Base-by-base conservation (phyloP, 345 rosid genomes). In the Jatropha curcas region DNA sequence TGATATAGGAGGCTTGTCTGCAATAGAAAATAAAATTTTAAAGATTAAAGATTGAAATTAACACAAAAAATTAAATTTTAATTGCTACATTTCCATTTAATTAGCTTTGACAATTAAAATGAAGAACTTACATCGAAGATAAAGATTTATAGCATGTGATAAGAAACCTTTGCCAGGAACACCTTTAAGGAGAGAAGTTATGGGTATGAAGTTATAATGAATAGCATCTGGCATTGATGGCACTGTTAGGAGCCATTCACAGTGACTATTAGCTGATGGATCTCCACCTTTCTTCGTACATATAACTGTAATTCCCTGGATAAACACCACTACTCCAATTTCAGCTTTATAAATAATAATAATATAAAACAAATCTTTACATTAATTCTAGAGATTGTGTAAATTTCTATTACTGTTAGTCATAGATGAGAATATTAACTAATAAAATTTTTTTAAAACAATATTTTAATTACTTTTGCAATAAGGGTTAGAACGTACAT, bases 121-220 rank as follows among this genome's bases (percentile, higher is more conserved):
- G 3, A n/a, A 13, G 30, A 24, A 75, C 88, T 82, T 79, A 95
- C 99, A 95, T 77, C 98, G 81, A 56, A 95, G 90, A 75, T 95
- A 95, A 68, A 95, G 92, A 81, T 94, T 90, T 84, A 92, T 91
- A 73, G 99, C 99, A 73, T 95, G 99, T 25, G 98, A 88, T 35
- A 95, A 64, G 82, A 95, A 88, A 50, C 97, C 98, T 67, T 74
- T 86, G 56, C 99, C 99, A 60, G 93, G 89, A 64, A 85, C 86
- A 33, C 85, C 88, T 45, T 83, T 86, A 22, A 95, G 93, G 1
- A 95, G 90, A 77, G 97, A 89, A 69, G 98, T 91, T 65, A 95
- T 89, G n/a, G 99, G 97, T 52, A 92, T 79, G 83, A 95, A 88
- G 81, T 43, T 86, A 74, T 85, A 95, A 5, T 86, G 84, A 70